phyloP scores from a whole-genome alignment of 345 rosid species.

The Eucalyptus cloeziana region DNA sequence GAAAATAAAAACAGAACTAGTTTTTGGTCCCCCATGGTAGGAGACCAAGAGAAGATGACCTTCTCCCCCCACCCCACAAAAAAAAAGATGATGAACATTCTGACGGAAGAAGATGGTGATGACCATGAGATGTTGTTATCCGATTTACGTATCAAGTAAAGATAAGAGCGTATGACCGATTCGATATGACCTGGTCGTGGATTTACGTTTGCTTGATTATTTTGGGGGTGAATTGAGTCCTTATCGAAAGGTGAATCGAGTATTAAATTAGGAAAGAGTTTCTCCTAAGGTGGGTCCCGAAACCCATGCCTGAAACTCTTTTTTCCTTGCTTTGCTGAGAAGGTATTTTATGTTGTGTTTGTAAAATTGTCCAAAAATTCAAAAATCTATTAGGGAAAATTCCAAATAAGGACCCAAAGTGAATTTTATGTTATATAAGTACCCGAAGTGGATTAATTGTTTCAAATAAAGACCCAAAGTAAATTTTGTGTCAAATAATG shows the following conservation, averaged over 20 bases:
- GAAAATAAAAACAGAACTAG: too few species aligned
- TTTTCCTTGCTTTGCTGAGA: neutral
- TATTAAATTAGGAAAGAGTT: neutral
- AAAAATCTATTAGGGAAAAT: too few species aligned
- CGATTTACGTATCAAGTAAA: neutral
- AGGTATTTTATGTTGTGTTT: neutral
- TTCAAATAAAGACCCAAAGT: too few species aligned
- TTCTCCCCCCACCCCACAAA: too few species aligned
- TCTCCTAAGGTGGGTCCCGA: neutral
- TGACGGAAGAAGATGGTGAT: neutral
- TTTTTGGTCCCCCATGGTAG: too few species aligned
- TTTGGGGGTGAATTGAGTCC: neutral
- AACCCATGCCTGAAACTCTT: neutral
- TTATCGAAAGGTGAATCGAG: neutral
- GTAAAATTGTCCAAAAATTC: neutral
- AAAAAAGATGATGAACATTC: too few species aligned
- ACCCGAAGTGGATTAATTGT: too few species aligned
- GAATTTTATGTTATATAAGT: too few species aligned
- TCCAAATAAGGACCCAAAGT: too few species aligned
- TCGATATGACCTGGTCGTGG: rapidly evolving
- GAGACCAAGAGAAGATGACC: too few species aligned
- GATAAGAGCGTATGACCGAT: neutral
- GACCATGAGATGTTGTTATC: rapidly evolving
- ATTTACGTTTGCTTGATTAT: neutral
- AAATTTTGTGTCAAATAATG: too few species aligned